Evolutionary conservation across 306 rosid species (phyloP), one percentile per base, ranked within the genome.

Genomic region (Vicia faba): DNA sequence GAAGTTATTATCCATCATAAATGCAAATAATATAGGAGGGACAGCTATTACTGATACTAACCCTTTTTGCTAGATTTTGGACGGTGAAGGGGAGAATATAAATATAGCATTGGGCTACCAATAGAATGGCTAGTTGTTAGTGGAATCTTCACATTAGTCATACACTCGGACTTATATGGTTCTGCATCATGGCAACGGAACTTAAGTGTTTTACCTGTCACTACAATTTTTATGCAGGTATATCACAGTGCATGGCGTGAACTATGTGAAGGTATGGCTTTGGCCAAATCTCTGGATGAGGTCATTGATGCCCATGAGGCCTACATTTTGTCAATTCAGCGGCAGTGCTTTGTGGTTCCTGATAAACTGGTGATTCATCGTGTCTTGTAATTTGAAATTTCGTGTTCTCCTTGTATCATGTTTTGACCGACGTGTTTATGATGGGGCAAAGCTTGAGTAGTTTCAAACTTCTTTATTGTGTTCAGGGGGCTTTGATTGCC

Each of bases 241-340:
- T 93, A 93, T 80, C 98, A 93, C 80, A 93, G 96, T 88, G 98
- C 98, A 61, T 93, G 98, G 98, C 95, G 77, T 60, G 98, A 93
- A 78, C 89, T 93, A 58, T 84, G 93, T 72, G 96, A 89, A 78
- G 85, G 96, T 71, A 88, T 93, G 97, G 66, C 85, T 23, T 78
- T 83, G 1, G 96, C 98, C 43, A 78, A 82, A 80, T 87, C 98
- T 64, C 80, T 89, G 76, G 98, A 93, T 76, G 98, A 87, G 77
- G 98, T 93, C 73, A 87, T 93, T 61, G 96, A 93, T 80, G 97
- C 83, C 39, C 98, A 93, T 50, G 98, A 88, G 69, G 82, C 89
- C 63, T 93, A 93, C 85, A 75, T 93, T 56, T 81, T 88, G 76
- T 84, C 96, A 26, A 93, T 93, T 78, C 96, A 88, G 79, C 84